Percentiles rank a stretch among this genome's conserved stretches.
phyloP scores from a whole-genome alignment of 225 moss, liverwort and hornwort genomes.

The Bryoerythrophyllum caledonicum region DNA sequence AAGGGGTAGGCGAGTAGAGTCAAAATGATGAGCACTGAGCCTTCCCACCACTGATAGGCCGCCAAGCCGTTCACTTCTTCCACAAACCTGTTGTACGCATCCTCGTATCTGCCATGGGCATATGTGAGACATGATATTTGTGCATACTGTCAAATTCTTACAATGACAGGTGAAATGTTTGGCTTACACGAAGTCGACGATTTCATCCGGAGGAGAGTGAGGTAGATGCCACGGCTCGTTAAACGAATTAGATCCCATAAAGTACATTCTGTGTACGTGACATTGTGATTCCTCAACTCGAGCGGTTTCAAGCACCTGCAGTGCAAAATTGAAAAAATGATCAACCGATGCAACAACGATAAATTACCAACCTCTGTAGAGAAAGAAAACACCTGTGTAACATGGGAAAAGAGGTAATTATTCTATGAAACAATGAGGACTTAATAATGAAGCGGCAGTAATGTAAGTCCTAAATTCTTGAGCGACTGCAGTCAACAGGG shows the following conservation, averaged over 20 bases:
- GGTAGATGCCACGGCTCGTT: slow-evolving; percentile 86
- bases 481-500: not conserved
- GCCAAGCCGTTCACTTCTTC: slow-evolving; percentile 73
- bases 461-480: not conserved
- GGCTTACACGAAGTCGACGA: slow-evolving; percentile 70
- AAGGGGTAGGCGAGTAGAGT: slow-evolving; percentile 68
- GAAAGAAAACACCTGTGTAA: not conserved
- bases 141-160: not conserved
- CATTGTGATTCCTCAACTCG: slow-evolving; percentile 72
- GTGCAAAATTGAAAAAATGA: not conserved
- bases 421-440: not conserved
- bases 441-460: not conserved
- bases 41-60: slow-evolving; percentile 88
- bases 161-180: not conserved
- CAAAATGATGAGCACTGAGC: slow-evolving; percentile 76
- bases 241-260: slow-evolving; percentile 77
- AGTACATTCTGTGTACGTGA: slow-evolving; percentile 73
- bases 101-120: slow-evolving; percentile 63
- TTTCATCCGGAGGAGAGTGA: slow-evolving; percentile 77
- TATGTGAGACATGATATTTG: not conserved
- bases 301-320: slow-evolving; percentile 73
- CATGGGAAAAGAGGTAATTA: not conserved
- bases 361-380: not conserved
- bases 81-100: slow-evolving; percentile 80
- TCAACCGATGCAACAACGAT: not conserved